Evolutionary conservation across 768 basidiomycete species (phyloP), one percentile per base, ranked within the genome.

Genomic region (Gyrodon lividus): DNA sequence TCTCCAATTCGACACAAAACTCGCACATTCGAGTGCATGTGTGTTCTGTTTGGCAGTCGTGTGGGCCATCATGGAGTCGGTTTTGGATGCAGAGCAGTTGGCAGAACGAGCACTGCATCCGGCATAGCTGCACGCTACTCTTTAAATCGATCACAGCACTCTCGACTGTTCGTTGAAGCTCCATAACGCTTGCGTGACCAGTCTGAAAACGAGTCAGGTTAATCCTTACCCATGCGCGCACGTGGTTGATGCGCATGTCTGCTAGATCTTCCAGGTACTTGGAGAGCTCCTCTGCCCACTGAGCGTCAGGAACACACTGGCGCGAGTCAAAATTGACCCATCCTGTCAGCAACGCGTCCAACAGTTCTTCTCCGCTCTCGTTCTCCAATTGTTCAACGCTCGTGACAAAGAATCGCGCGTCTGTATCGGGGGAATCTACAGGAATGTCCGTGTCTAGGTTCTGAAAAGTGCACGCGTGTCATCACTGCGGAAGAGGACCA

Each of bases 31-130:
- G 71, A 1, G 37, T 52, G 61, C 83, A 86, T 10, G 51, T 23
- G 43, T 85, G 83, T 12, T 55, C 53, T 0, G 84, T 82, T 28
- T 65, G 59, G 47, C 83, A 85, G 47, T 80, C 63, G 55, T 85
- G 83, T 0, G 55, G 44, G 1, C 62, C 64, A 1, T 74, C 74
- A 41, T 85, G 84, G 24, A 71, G 69, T 9, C 76, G 73, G 46
- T 64, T 68, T 12, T 66, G 72, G 23, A 83, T 55, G 54, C 84
- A 86, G 19, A 67, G 55, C 4, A 86, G 64, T 31, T 78, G 72
- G 52, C 83, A 85, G 17, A 57, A 48, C 6, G 59, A 56, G 52
- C 83, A 85, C 52, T 75, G 72, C 49, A 69, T 60, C 28, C 69
- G 71, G 63, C 83, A 85, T n/a, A 84, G 68, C 51, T 80, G 74